Conservation (phyloP, 352 stramenopile genomes). For the Pythium rishiriense region DNA sequence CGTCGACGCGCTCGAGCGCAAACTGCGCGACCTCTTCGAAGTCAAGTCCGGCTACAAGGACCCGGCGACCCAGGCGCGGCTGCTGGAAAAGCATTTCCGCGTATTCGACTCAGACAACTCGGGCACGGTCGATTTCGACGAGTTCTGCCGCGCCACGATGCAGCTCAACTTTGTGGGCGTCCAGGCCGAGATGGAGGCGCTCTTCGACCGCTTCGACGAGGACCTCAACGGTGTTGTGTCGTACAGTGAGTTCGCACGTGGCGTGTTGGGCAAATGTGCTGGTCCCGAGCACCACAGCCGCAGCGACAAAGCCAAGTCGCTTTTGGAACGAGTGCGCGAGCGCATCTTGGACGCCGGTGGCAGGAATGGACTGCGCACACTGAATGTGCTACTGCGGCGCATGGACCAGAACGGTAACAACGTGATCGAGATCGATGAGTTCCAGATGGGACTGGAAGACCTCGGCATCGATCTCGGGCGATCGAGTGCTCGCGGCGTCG, state of each 20-base stretch:
- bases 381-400: constrained; percentile 63
- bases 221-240: constrained; percentile 77
- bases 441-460: constrained; percentile 51
- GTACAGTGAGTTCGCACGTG: constrained; percentile 71
- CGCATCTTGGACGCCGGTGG: constrained; percentile 60
- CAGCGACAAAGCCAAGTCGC: constrained; percentile 22
- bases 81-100: constrained; percentile 73
- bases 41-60: constrained; percentile 77
- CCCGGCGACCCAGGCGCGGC: constrained; percentile 40
- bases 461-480: constrained; percentile 35
- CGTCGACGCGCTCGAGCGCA: constrained; percentile 54
- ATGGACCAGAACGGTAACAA: constrained; percentile 85
- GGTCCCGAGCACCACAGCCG: constrained; percentile 9
- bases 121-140: constrained; percentile 81
- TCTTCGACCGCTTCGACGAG: constrained; percentile 90
- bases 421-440: constrained; percentile 71
- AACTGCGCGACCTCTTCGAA: constrained; percentile 65
- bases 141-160: constrained; percentile 86
- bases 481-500: constrained; percentile 14
- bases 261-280: constrained; percentile 39
- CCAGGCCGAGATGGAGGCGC: constrained; percentile 76
- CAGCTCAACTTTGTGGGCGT: constrained; percentile 89
- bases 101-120: constrained; percentile 75
- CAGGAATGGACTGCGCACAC: constrained; percentile 73
- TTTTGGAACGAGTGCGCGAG: constrained; percentile 49